Percentiles rank a stretch among this genome's conserved stretches.
Conservation (phyloP, 2,329 filamentous ascomycete genomes). For the Trematosphaeria pertusa region DNA sequence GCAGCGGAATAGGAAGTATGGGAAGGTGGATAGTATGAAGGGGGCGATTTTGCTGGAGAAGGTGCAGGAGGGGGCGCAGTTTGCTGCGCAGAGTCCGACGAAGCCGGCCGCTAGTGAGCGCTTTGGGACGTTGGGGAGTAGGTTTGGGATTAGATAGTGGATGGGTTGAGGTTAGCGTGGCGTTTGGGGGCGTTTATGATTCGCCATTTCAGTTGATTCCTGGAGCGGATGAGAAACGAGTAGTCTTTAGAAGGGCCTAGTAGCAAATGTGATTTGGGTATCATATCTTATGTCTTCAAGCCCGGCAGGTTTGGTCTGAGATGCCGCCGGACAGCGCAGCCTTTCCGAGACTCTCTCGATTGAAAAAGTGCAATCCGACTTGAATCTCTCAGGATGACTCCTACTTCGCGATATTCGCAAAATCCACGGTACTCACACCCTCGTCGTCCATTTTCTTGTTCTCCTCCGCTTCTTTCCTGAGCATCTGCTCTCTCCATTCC, state of each 20-base stretch:
- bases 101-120: constrained; percentile 36
- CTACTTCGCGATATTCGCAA: too few species aligned
- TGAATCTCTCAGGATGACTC: too few species aligned
- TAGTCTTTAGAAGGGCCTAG: neutral
- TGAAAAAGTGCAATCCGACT: too few species aligned
- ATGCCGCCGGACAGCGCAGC: neutral
- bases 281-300: neutral
- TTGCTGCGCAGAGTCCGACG: constrained; percentile 42
- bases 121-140: constrained; percentile 43
- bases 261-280: neutral
- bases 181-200: too few species aligned
- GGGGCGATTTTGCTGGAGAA: constrained; percentile 92
- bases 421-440: too few species aligned
- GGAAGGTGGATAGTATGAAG: constrained; percentile 88
- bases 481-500: constrained; percentile 64
- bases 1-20: constrained; percentile 90
- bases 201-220: neutral
- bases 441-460: too few species aligned
- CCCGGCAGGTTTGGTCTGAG: neutral
- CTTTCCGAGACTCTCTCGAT: neutral
- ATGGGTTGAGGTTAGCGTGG: too few species aligned
- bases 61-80: constrained; percentile 44
- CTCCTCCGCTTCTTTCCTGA: constrained; percentile 10
- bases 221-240: neutral
- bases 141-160: constrained; percentile 36